These are phyloP conservation scores for Alternaria triticina DNA, from an alignment of 2,329 filamentous ascomycete species.

Conservation along the genomic window DNA sequence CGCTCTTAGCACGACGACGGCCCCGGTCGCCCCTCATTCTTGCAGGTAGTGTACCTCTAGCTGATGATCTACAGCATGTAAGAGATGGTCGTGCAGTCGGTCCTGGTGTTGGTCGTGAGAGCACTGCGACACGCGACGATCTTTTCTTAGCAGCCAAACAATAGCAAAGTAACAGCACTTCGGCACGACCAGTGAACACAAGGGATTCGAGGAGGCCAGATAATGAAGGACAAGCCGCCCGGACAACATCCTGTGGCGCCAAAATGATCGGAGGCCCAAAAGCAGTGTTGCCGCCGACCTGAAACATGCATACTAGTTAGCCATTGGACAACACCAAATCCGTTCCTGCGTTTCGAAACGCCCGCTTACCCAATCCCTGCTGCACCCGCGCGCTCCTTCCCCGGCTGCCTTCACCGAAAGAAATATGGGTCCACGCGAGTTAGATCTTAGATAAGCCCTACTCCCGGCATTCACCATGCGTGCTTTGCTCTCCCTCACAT, in stretches of 20 bases:
- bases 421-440: slow-evolving; percentile 2
- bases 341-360: slow-evolving; percentile 35
- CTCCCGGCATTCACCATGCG: slow-evolving; percentile 23
- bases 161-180: not conserved
- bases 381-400: slow-evolving; percentile 26
- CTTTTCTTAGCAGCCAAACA: slow-evolving; percentile 2
- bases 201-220: not conserved
- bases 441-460: slow-evolving; percentile 14
- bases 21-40: not conserved
- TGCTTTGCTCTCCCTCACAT: slow-evolving; percentile 19
- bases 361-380: slow-evolving; percentile 17
- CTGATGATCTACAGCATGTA: not conserved
- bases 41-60: slow-evolving; percentile 1
- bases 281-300: slow-evolving; percentile 14
- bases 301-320: slow-evolving; percentile 21
- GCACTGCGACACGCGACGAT: not conserved
- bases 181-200: not conserved
- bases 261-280: slow-evolving; percentile 7
- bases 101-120: not conserved
- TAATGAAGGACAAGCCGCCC: slow-evolving; percentile 7
- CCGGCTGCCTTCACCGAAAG: slow-evolving; percentile 4
- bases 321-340: slow-evolving; percentile 22
- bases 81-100: not conserved
- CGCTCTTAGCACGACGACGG: not conserved
- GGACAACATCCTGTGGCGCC: slow-evolving; percentile 1